These are phyloP conservation scores for Stentor roeselii DNA, from an alignment of 73 alveolate species.

Conservation along the genomic window DNA sequence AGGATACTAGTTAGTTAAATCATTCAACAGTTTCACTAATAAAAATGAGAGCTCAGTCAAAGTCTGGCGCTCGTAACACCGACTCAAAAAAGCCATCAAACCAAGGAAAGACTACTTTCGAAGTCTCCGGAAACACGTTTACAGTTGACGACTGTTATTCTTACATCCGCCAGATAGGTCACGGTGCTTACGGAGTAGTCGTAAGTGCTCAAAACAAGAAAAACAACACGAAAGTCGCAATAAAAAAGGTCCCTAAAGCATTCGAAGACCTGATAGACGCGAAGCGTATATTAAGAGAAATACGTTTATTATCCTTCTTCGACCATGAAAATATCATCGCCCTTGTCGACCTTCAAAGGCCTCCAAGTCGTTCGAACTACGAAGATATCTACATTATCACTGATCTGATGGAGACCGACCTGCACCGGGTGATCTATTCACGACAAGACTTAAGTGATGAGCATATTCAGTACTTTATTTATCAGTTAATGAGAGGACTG, in stretches of 20 bases:
- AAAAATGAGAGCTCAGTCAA: too few relatives aligned
- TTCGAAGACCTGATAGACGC: constrained; percentile 60
- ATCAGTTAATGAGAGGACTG: constrained; percentile 77
- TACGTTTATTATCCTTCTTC: constrained; percentile 56
- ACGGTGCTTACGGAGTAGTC: constrained; percentile 71
- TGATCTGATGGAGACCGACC: too few relatives aligned
- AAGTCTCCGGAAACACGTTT: constrained; percentile 42
- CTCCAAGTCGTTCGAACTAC: constrained; percentile 75
- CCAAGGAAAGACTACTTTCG: constrained; percentile 45
- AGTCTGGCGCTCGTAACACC: too few relatives aligned
- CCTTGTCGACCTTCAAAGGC: constrained; percentile 73
- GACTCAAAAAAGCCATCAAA: too few relatives aligned
- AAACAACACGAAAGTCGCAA: constrained; percentile 58
- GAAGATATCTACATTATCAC: constrained; percentile 87
- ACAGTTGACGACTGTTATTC: constrained; percentile 52
- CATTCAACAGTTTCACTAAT: too few relatives aligned
- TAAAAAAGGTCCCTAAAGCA: constrained; percentile 65
- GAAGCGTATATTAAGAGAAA: constrained; percentile 62
- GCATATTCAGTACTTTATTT: constrained; percentile 83
- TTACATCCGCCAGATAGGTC: constrained; percentile 52
- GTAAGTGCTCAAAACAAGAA: constrained; percentile 53
- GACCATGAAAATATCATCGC: constrained; percentile 82
- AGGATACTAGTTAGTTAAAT: too few relatives aligned
- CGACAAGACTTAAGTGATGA: constrained; percentile 83
- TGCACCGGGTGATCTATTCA: constrained; percentile 87